Conservation (phyloP, 495 filamentous ascomycete species). For the Talaromyces stipitatus region DNA sequence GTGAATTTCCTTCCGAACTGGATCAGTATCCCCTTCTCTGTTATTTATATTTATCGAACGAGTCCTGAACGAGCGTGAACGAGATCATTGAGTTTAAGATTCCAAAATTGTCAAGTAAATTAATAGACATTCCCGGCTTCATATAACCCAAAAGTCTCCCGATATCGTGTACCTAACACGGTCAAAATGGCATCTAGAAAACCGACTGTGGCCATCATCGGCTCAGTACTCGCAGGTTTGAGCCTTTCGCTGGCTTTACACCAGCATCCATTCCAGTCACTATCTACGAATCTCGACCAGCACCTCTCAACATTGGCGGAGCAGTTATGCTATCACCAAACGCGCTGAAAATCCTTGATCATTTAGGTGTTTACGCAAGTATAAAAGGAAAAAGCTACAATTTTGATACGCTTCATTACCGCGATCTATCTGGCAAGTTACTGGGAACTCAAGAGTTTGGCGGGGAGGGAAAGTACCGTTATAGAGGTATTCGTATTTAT, state of each 20-base stretch:
- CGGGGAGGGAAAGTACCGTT: slow-evolving; percentile 30
- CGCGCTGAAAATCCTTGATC: slow-evolving; percentile 39
- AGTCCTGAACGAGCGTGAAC: too few relatives aligned
- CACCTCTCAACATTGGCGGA: slow-evolving; percentile 30
- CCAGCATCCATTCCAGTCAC: slow-evolving; percentile 29
- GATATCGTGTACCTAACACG: too few relatives aligned
- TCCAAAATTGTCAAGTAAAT: too few relatives aligned
- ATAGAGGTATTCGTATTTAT: slow-evolving; percentile 39
- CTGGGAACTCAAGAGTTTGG: slow-evolving; percentile 40
- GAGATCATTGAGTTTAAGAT: too few relatives aligned
- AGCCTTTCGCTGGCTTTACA: slow-evolving; percentile 36
- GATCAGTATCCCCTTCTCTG: slow-evolving; percentile 22
- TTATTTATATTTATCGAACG: too few relatives aligned
- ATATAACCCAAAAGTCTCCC: too few relatives aligned
- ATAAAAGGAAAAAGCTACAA: slow-evolving; percentile 23
- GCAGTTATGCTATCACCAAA: slow-evolving; percentile 48
- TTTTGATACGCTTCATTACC: slow-evolving; percentile 27
- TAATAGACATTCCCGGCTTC: too few relatives aligned
- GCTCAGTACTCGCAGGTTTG: slow-evolving; percentile 41
- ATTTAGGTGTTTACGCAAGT: slow-evolving; percentile 31
- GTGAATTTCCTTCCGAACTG: slow-evolving; percentile 35
- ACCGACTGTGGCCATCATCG: slow-evolving; percentile 28
- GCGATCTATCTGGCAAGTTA: slow-evolving; percentile 15
- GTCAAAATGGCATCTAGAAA: neutral
- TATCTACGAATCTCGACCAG: slow-evolving; percentile 37